Percentiles rank a stretch among this genome's conserved stretches.
These are phyloP conservation scores for Penicillium ochrochloron DNA, from an alignment of 495 filamentous ascomycete genomes.

Conservation along the genomic window DNA sequence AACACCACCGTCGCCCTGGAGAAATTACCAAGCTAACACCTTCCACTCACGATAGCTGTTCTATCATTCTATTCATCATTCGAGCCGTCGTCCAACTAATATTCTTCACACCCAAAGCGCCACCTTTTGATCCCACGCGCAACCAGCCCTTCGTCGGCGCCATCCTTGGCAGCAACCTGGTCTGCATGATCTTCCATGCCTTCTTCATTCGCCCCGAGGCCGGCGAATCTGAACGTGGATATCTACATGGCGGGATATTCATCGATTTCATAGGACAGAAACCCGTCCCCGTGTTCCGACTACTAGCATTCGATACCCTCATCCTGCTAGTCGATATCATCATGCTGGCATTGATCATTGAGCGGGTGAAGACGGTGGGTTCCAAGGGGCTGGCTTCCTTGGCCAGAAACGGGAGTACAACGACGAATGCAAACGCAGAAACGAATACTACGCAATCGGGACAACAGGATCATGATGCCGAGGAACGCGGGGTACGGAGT, in stretches of 20 bases:
- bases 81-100: conserved; percentile 73
- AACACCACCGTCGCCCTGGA: background rate
- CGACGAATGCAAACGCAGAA: conserved; percentile 16
- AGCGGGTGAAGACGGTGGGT: conserved; percentile 60
- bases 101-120: conserved; percentile 79
- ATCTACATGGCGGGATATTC: conserved; percentile 82
- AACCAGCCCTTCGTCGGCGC: conserved; percentile 70
- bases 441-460: conserved; percentile 20
- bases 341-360: conserved; percentile 73
- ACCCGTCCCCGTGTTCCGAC: conserved; percentile 66
- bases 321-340: conserved; percentile 71
- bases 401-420: background rate
- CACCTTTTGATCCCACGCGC: conserved; percentile 63
- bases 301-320: conserved; percentile 67
- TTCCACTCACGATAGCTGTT: conserved; percentile 57
- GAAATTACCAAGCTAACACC: background rate
- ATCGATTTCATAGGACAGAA: conserved; percentile 89
- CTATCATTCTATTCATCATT: conserved; percentile 70
- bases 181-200: conserved; percentile 76
- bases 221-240: conserved; percentile 76
- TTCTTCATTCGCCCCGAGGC: conserved; percentile 65
- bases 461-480: conserved; percentile 74
- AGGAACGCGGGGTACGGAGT: conserved; percentile 72
- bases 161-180: conserved; percentile 69
- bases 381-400: conserved; percentile 16